Conservation (phyloP, 352 stramenopile species). For the Pythium plurisporium region DNA sequence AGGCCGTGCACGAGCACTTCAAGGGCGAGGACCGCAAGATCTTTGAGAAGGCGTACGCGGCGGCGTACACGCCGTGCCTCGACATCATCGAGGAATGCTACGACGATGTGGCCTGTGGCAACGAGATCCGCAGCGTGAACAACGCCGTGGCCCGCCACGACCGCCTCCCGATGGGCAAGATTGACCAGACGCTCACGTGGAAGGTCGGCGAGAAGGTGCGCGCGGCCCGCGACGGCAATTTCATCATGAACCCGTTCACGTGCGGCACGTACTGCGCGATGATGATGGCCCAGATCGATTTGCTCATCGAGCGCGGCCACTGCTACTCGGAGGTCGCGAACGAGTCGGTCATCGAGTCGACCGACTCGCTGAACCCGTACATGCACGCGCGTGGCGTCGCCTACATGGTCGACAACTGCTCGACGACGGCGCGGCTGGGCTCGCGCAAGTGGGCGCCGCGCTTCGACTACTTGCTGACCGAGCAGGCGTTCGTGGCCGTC, state of each 20-base stretch:
- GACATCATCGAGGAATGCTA: constrained; percentile 99
- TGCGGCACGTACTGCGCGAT: constrained; percentile 97
- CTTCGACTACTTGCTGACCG: constrained; percentile 98
- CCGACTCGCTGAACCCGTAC: constrained; percentile 98
- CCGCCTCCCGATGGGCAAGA: constrained; percentile 96
- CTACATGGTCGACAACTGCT: constrained; percentile 99
- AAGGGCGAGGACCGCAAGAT: constrained; percentile 90
- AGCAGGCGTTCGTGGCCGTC: constrained; percentile 94
- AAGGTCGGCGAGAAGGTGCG: constrained; percentile 96
- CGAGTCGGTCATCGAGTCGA: constrained; percentile 98
- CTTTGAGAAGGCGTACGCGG: constrained; percentile 94
- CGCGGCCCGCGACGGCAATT: constrained; percentile 91
- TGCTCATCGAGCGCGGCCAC: constrained; percentile 94
- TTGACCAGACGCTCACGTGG: constrained; percentile 97
- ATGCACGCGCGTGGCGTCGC: constrained; percentile 97
- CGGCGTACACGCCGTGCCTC: constrained; percentile 93
- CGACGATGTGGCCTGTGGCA: constrained; percentile 96
- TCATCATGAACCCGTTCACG: constrained; percentile 97
- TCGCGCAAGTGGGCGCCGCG: constrained; percentile 97
- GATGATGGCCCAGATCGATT: constrained; percentile 98
- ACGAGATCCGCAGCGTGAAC: constrained; percentile 98
- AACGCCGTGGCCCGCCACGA: constrained; percentile 94
- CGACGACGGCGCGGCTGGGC: constrained; percentile 96
- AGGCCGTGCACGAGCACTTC: constrained; percentile 95
- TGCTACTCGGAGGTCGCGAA: constrained; percentile 98